Percentiles rank a stretch among this genome's conserved stretches.
Evolutionary conservation across 2,329 filamentous ascomycete species (phyloP).

Genomic region (Hypomyces rosellus): DNA sequence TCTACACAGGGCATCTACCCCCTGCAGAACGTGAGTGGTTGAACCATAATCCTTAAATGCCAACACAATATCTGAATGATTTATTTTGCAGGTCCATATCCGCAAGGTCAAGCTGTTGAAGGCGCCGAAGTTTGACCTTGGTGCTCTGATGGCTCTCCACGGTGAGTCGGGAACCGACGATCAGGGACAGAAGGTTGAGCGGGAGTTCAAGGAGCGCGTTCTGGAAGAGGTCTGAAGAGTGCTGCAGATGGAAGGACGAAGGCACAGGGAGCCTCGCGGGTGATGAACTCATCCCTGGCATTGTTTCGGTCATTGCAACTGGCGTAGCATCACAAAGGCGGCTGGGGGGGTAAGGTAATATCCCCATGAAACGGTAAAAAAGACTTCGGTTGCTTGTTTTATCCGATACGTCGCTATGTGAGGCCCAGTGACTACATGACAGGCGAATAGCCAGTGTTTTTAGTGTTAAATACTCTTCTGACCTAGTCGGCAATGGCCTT

Average conservation of each 20-base stretch:
- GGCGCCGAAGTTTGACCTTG: conserved; percentile 97
- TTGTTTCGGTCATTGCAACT: conserved; percentile 39
- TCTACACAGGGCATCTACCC: conserved; percentile 99
- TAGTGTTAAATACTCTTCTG: background rate
- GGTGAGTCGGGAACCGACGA: conserved; percentile 96
- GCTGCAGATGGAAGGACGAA: conserved; percentile 24
- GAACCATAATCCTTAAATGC: background rate
- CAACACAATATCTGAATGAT: conserved; percentile 9
- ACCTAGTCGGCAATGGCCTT: background rate
- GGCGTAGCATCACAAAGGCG: conserved; percentile 38
- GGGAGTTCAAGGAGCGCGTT: conserved; percentile 98
- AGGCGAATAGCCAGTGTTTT: background rate
- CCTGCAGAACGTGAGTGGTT: conserved; percentile 80
- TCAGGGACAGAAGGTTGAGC: conserved; percentile 96
- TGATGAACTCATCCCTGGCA: conserved; percentile 31
- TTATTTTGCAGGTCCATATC: conserved; percentile 78
- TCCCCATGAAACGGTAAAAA: conserved; percentile 32
- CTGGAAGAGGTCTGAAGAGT: conserved; percentile 81
- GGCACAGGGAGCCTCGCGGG: conserved; percentile 25
- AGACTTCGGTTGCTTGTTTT: conserved; percentile 21
- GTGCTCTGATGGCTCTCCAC: conserved; percentile 91
- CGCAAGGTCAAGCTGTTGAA: conserved; percentile 99
- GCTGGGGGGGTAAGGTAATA: conserved; percentile 34
- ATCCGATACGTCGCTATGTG: conserved; percentile 1
- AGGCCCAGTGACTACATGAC: background rate